phyloP scores from a whole-genome alignment of 2,329 filamentous ascomycete species.

The Alternaria sp. region DNA sequence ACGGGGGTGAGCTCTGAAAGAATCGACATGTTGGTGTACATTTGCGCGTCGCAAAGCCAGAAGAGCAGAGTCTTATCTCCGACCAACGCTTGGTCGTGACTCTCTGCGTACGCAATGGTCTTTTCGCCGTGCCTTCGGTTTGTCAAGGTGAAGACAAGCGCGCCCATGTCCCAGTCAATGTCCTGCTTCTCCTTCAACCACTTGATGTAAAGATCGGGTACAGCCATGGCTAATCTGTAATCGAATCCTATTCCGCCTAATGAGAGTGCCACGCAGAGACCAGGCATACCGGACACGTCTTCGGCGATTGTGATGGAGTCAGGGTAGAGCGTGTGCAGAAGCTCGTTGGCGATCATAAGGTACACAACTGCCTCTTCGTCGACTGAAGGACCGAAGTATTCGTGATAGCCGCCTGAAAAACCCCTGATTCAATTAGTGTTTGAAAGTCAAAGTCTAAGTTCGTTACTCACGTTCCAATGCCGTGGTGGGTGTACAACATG shows the following conservation, averaged over 20 bases:
- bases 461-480: slow-evolving; percentile 85
- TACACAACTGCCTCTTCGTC: slow-evolving; percentile 96
- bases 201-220: slow-evolving; percentile 99
- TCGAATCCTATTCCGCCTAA: slow-evolving; percentile 95
- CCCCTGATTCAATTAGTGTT: slow-evolving; percentile 65
- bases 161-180: slow-evolving; percentile 87
- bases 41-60: slow-evolving; percentile 95
- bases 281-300: slow-evolving; percentile 98
- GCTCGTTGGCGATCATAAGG: slow-evolving; percentile 94
- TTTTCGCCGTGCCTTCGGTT: slow-evolving; percentile 96
- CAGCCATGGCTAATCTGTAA: slow-evolving; percentile 95
- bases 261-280: slow-evolving; percentile 84
- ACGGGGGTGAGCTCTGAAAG: slow-evolving; percentile 83
- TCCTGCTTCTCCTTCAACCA: slow-evolving; percentile 93
- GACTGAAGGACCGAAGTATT: slow-evolving; percentile 90
- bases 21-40: slow-evolving; percentile 97
- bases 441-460: neutral
- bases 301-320: slow-evolving; percentile 91
- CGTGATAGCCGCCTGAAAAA: slow-evolving; percentile 97
- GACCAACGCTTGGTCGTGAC: slow-evolving; percentile 97
- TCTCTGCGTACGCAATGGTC: slow-evolving; percentile 97
- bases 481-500: slow-evolving; percentile 96
- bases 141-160: slow-evolving; percentile 84
- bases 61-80: slow-evolving; percentile 98
- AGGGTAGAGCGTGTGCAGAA: slow-evolving; percentile 91